phyloP scores from a whole-genome alignment of 2,329 filamentous ascomycete genomes.

The Thielaviopsis musarum region DNA sequence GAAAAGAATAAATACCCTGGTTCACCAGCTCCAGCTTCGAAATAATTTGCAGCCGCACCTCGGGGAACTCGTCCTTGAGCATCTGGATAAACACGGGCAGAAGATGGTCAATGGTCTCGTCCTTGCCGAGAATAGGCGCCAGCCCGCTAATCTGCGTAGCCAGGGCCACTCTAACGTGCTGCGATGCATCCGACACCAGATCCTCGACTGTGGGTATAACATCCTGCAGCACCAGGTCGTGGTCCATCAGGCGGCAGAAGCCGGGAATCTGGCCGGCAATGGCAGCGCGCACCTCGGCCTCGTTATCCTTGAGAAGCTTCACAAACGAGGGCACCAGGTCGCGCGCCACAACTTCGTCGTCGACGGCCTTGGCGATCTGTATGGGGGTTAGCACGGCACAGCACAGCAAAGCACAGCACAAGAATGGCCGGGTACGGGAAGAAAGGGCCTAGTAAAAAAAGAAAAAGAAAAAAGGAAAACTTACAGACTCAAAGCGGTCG shows the following conservation, averaged over 20 bases:
- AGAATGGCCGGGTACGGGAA: too few relatives aligned
- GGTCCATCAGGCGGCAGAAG: slow-evolving; percentile 82
- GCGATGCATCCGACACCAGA: slow-evolving; percentile 85
- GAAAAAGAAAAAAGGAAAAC: slow-evolving; percentile 9
- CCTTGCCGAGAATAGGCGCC: slow-evolving; percentile 91
- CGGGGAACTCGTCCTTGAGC: slow-evolving; percentile 98
- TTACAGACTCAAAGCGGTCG: slow-evolving; percentile 90
- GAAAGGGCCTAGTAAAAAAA: background rate
- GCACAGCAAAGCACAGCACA: background rate
- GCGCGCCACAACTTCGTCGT: slow-evolving; percentile 85
- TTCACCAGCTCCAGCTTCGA: slow-evolving; percentile 99
- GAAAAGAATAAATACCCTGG: slow-evolving; percentile 42
- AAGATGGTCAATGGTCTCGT: slow-evolving; percentile 66
- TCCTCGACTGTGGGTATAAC: slow-evolving; percentile 96
- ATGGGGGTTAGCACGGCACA: background rate
- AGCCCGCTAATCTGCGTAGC: slow-evolving; percentile 95
- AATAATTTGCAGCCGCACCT: slow-evolving; percentile 96
- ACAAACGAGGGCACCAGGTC: slow-evolving; percentile 95
- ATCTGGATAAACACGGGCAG: slow-evolving; percentile 98
- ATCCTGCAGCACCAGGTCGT: slow-evolving; percentile 75
- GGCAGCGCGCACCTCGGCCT: slow-evolving; percentile 91
- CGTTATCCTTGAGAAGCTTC: slow-evolving; percentile 92
- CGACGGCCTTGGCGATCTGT: slow-evolving; percentile 93
- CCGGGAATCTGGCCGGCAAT: slow-evolving; percentile 96
- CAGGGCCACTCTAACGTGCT: slow-evolving; percentile 88